Conservation (phyloP, 805 yeast genomes). For the Clavispora vitiphila region DNA sequence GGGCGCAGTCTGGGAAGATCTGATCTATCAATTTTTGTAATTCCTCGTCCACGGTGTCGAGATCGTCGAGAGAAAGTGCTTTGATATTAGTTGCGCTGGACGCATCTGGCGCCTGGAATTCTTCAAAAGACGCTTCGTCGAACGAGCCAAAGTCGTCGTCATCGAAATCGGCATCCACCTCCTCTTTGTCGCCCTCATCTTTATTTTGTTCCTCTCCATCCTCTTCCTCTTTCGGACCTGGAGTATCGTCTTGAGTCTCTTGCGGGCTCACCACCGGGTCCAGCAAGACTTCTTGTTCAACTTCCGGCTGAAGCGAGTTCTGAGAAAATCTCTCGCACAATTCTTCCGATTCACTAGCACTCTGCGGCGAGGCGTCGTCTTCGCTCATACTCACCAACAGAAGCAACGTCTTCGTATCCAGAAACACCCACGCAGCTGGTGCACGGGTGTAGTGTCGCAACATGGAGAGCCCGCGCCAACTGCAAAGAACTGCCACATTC, state of each 20-base stretch:
- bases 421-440: not conserved
- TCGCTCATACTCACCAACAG: no score
- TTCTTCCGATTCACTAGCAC: not conserved
- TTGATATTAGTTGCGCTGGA: not conserved
- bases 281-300: not conserved
- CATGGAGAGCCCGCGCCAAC: no score
- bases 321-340: no score
- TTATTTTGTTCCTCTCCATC: not conserved
- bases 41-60: constrained; percentile 1
- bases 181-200: not conserved
- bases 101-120: constrained; percentile 10
- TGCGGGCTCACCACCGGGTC: no score
- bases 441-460: not conserved
- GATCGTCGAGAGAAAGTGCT: constrained; percentile 1
- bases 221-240: not conserved
- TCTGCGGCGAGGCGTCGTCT: not conserved
- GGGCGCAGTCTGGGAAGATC: constrained; percentile 5
- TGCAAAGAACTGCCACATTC: no score
- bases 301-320: no score
- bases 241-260: no score
- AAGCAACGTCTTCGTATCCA: no score
- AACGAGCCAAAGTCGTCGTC: constrained; percentile 38
- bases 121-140: constrained; percentile 30
- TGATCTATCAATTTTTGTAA: constrained; percentile 8
- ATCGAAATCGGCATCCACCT: constrained; percentile 19